Evolutionary conservation across 2,329 filamentous ascomycete genomes (phyloP).

Genomic region (Coniochaeta prunicola): DNA sequence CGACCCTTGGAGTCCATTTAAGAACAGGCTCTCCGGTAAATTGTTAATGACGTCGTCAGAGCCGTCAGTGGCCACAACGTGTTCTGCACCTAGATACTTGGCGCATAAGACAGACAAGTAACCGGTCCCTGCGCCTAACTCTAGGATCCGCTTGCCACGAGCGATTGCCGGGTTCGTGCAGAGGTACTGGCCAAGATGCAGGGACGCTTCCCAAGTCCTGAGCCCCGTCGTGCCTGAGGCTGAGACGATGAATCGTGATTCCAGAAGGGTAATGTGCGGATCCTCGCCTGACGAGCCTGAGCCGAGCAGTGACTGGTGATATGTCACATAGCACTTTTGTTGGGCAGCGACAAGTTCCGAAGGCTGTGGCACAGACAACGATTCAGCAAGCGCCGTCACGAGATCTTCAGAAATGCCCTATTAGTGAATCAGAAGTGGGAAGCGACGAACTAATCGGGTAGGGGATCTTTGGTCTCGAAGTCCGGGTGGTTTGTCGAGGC

Average conservation of each 20-base stretch:
- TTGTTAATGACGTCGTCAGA: slow-evolving; percentile 64
- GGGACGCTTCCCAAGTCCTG: slow-evolving; percentile 73
- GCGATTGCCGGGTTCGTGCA: slow-evolving; percentile 39
- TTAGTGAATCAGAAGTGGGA: background rate
- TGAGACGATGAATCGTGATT: slow-evolving; percentile 62
- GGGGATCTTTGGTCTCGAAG: background rate
- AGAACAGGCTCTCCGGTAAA: slow-evolving; percentile 58
- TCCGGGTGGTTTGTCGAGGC: background rate
- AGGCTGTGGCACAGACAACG: slow-evolving; percentile 58
- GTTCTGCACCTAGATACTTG: slow-evolving; percentile 52
- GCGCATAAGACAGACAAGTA: slow-evolving; percentile 68
- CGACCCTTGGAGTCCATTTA: slow-evolving; percentile 56
- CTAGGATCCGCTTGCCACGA: slow-evolving; percentile 52
- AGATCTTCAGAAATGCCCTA: slow-evolving; percentile 82
- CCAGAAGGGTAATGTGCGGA: slow-evolving; percentile 53
- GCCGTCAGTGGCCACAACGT: slow-evolving; percentile 66
- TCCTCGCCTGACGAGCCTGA: background rate
- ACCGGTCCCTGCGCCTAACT: slow-evolving; percentile 71
- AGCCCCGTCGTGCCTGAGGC: slow-evolving; percentile 68
- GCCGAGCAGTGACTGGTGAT: slow-evolving; percentile 38
- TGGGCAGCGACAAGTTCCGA: slow-evolving; percentile 60
- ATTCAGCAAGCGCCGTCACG: slow-evolving; percentile 58
- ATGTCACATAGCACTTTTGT: slow-evolving; percentile 68
- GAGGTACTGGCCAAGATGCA: slow-evolving; percentile 66
- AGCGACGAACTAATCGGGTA: background rate